These are phyloP conservation scores for Ganoderma boninense DNA, from an alignment of 1,284 basidiomycete genomes.

Conservation along the genomic window DNA sequence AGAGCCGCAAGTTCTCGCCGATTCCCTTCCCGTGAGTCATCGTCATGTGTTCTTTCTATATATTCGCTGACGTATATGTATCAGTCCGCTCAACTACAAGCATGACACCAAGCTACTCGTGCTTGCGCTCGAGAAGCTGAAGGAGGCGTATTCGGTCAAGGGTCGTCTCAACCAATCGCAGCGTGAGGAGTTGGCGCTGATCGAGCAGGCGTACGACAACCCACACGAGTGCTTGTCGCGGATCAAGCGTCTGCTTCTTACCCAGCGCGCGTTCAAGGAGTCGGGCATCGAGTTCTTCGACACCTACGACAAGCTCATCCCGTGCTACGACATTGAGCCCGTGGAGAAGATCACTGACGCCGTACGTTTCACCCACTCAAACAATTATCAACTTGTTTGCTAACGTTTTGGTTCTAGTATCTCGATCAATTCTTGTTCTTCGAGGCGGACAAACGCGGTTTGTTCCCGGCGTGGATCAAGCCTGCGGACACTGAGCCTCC, in stretches of 20 bases:
- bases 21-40: conserved; percentile 91
- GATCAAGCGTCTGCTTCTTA: conserved; percentile 94
- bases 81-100: conserved; percentile 92
- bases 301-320: conserved; percentile 97
- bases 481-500: conserved; percentile 96
- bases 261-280: conserved; percentile 98
- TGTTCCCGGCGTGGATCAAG: conserved; percentile 99
- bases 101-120: conserved; percentile 97
- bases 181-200: conserved; percentile 93
- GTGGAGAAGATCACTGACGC: conserved; percentile 99
- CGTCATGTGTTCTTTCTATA: neutral
- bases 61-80: conserved; percentile 12
- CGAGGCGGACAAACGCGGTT: conserved; percentile 94
- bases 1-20: conserved; percentile 95
- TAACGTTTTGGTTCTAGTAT: conserved; percentile 57
- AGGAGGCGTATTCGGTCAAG: conserved; percentile 98
- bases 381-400: neutral
- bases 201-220: conserved; percentile 97
- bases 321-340: conserved; percentile 97
- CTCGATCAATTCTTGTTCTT: conserved; percentile 92
- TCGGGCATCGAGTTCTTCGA: conserved; percentile 95
- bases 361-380: too few species aligned
- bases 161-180: conserved; percentile 96
- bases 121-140: conserved; percentile 93
- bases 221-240: conserved; percentile 94